Percentiles rank a stretch among this genome's conserved stretches.
Evolutionary conservation across 495 filamentous ascomycete species (phyloP).

Genomic region (Trichoderma erinaceum): DNA sequence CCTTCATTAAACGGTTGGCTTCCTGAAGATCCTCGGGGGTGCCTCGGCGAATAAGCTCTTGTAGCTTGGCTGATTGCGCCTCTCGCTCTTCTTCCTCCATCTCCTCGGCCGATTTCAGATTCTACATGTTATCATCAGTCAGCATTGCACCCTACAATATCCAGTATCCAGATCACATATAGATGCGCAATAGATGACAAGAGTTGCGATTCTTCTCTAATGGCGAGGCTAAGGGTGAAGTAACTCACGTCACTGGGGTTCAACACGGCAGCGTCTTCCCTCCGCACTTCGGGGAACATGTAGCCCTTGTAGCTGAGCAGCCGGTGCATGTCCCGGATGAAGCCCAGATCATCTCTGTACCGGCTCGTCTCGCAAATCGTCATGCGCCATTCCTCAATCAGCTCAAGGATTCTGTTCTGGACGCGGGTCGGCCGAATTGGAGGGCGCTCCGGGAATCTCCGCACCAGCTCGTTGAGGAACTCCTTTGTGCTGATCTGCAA

Average conservation of each 20-base stretch:
- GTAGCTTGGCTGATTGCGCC: conserved; percentile 92
- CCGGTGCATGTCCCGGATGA: conserved; percentile 96
- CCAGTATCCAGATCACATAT: not conserved
- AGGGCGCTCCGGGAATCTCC: conserved; percentile 90
- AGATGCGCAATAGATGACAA: not conserved
- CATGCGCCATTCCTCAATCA: conserved; percentile 96
- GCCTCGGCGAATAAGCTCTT: conserved; percentile 90
- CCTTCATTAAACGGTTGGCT: conserved; percentile 94
- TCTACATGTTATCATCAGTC: conserved; percentile 43
- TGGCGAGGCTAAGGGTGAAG: not conserved
- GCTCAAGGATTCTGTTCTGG: conserved; percentile 87
- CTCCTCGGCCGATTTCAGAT: conserved; percentile 91
- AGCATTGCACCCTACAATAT: not conserved
- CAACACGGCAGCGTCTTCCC: conserved; percentile 92
- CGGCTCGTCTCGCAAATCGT: conserved; percentile 97
- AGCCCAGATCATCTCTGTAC: conserved; percentile 94
- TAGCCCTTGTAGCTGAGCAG: conserved; percentile 95
- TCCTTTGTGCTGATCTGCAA: conserved; percentile 98
- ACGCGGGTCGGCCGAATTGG: conserved; percentile 79
- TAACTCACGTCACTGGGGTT: conserved; percentile 90
- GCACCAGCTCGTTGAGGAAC: conserved; percentile 96
- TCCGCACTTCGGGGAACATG: conserved; percentile 80
- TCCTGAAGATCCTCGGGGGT: conserved; percentile 90
- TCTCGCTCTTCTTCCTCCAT: conserved; percentile 97
- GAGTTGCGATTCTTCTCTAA: not conserved